phyloP scores from a whole-genome alignment of 2,329 filamentous ascomycete species.

The Hypoxylon sp. region DNA sequence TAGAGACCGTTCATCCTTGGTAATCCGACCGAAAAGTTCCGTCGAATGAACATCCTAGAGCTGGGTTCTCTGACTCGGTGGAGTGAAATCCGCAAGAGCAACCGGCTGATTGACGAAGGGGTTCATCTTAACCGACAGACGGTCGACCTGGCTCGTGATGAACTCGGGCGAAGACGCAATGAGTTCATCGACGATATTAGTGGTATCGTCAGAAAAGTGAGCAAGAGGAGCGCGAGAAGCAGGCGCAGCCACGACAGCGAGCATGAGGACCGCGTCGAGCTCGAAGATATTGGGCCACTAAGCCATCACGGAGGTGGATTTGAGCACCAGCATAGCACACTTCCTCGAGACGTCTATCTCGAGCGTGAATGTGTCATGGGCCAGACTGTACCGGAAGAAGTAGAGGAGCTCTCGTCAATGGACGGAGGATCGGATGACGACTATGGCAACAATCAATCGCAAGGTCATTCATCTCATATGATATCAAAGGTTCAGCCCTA shows the following conservation, averaged over 20 bases:
- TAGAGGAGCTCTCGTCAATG: conserved; percentile 35
- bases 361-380: conserved; percentile 51
- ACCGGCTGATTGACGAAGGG: conserved; percentile 61
- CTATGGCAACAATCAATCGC: conserved; percentile 21
- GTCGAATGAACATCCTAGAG: conserved; percentile 76
- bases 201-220: conserved; percentile 46
- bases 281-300: conserved; percentile 23
- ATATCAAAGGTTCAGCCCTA: conserved; percentile 34
- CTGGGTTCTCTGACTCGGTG: conserved; percentile 72
- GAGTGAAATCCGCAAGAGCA: conserved; percentile 73
- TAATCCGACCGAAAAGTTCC: conserved; percentile 72
- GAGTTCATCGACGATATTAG: conserved; percentile 41
- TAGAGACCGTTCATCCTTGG: conserved; percentile 77
- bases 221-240: conserved; percentile 45
- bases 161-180: conserved; percentile 41
- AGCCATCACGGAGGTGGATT: conserved; percentile 30
- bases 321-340: conserved; percentile 33
- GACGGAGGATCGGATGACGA: conserved; percentile 30
- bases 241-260: conserved; percentile 44
- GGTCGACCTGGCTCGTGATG: conserved; percentile 44
- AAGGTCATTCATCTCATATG: conserved; percentile 35
- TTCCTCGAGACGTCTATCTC: conserved; percentile 34
- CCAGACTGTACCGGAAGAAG: conserved; percentile 49
- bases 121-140: conserved; percentile 48
- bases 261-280: conserved; percentile 37